Evolutionary conservation across 2,329 filamentous ascomycete genomes (phyloP), one percentile per base, ranked within the genome.

Genomic region (Aspergillus bombycis): DNA sequence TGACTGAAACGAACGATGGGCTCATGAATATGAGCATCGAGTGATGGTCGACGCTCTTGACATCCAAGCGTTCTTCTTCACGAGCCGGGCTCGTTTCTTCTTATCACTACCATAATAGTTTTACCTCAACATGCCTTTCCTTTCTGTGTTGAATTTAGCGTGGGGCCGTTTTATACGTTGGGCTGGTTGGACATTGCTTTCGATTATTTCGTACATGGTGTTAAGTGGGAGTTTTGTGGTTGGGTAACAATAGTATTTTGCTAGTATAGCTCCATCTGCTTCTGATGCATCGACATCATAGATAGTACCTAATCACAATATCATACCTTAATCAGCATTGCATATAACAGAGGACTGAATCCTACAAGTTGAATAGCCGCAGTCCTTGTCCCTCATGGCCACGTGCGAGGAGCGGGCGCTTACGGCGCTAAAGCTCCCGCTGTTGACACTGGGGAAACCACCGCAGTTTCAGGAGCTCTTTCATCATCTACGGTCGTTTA

Each of bases 1-100:
- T 98, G 94, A 91, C 88, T 21, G 94, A 97, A 78, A 94, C 94
- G n/a, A 93, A 93, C 75, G 94, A 97, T 76, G 92, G 93, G 1
- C 84, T 97, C 68, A 97, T 97, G 90, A 93, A 94, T 72, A 95
- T 98, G 91, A 97, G 92, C 77, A 97, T 97, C 72, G 94, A 97
- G 77, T 97, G 81, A 79, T 54, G 8, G n/a, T 34, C 21, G 16
- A 45, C 46, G 36, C 30, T 43, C 45, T 43, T 36, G 21, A 52
- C 55, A 45, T 23, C 21, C 38, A 32, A 50, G 38, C 41, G 52
- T 7, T 36, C 30, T 57, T 41, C 19, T 48, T 11, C 41, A 56
- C 63, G 62, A 64, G 61, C 65, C 19, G 62, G 62, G 53, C 62
- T 67, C 62, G 61, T 50, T 32, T 21, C 34, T 5, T 4, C 32